Percentiles rank a stretch among this genome's conserved stretches.
Conservation (phyloP, 495 filamentous ascomycete species). For the Immersiella caudata region DNA sequence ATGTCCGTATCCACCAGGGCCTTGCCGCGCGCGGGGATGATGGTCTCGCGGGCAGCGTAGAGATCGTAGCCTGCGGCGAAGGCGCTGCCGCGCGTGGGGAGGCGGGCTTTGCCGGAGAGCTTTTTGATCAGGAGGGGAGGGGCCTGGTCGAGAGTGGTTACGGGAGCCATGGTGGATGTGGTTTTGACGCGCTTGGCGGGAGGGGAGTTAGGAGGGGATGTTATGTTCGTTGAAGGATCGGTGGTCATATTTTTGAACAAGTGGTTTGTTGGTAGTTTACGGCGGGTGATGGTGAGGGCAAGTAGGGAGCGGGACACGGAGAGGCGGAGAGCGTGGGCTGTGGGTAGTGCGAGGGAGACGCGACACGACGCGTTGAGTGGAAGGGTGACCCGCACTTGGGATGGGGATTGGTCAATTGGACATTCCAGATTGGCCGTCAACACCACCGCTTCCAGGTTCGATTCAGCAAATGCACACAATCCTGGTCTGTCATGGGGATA, state of each 20-base stretch:
- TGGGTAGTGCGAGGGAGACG: neutral
- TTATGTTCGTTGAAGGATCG: constrained; percentile 42
- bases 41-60: constrained; percentile 70
- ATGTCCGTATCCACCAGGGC: constrained; percentile 88
- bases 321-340: neutral
- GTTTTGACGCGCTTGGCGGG: constrained; percentile 55
- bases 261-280: neutral
- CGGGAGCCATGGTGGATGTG: constrained; percentile 20
- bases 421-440: neutral
- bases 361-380: constrained; percentile 18
- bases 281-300: constrained; percentile 15
- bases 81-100: constrained; percentile 84
- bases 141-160: constrained; percentile 34
- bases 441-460: no score
- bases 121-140: constrained; percentile 83
- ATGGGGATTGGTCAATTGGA: constrained; percentile 16
- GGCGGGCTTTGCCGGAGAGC: constrained; percentile 67
- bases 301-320: neutral
- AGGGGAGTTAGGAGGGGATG: constrained; percentile 48
- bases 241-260: constrained; percentile 57
- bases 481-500: no score
- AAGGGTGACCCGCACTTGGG: neutral
- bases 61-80: constrained; percentile 94
- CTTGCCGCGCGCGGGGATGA: constrained; percentile 80
- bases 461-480: no score